These are phyloP conservation scores for Brassica napus DNA, from an alignment of 345 rosid species.

Conservation along the genomic window DNA sequence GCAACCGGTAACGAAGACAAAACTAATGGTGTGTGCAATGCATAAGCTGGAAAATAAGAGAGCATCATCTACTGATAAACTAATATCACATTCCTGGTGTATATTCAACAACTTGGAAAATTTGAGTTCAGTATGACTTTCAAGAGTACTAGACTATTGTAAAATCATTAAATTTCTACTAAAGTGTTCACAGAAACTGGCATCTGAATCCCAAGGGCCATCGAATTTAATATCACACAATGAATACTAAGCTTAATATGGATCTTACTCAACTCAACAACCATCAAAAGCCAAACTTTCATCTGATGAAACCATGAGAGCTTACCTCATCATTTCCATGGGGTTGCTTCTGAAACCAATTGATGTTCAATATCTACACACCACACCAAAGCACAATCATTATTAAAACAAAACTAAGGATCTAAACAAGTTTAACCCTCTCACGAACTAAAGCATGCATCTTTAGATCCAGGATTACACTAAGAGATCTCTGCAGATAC, in stretches of 20 bases:
- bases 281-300: not conserved
- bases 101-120: not conserved
- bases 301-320: not conserved
- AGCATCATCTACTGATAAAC: not conserved
- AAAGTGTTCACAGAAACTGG: not conserved
- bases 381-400: not conserved
- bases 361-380: not conserved
- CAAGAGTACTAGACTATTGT: not conserved
- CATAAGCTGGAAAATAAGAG: not conserved
- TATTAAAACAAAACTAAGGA: not conserved
- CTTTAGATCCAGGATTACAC: conserved; percentile 7
- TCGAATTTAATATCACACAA: not conserved
- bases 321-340: conserved; percentile 5
- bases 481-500: not conserved
- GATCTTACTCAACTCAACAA: not conserved
- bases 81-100: not conserved
- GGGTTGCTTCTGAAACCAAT: conserved; percentile 8
- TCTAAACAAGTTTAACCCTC: not conserved
- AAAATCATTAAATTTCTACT: not conserved
- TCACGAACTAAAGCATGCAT: not conserved
- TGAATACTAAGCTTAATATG: not conserved
- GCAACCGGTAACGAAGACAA: not conserved
- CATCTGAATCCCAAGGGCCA: not conserved
- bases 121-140: not conserved
- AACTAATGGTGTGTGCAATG: not conserved